phyloP scores from a whole-genome alignment of 2,329 filamentous ascomycete genomes.

The Stemphylium vesicarium region DNA sequence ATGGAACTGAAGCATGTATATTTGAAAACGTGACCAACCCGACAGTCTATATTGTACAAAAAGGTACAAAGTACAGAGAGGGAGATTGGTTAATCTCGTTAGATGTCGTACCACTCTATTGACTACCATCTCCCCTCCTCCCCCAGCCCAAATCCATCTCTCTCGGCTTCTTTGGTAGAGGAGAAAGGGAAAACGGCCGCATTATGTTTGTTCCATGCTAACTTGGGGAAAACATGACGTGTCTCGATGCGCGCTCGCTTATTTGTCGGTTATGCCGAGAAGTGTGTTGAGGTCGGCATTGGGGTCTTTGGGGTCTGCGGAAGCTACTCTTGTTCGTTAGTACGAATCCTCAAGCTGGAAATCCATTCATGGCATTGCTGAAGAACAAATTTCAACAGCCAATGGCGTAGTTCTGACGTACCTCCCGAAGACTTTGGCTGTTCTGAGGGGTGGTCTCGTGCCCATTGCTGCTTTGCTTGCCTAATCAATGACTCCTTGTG shows the following conservation, averaged over 20 bases:
- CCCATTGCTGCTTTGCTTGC: conserved; percentile 89
- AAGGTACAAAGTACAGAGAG: conserved; percentile 49
- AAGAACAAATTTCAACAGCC: too few relatives aligned
- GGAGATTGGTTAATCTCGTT: conserved; percentile 32
- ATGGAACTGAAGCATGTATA: conserved; percentile 34
- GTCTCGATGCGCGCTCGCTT: conserved; percentile 13
- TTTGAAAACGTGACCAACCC: conserved; percentile 44
- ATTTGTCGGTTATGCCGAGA: conserved; percentile 48
- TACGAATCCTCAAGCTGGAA: too few relatives aligned
- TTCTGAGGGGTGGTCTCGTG: conserved; percentile 68
- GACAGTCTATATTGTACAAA: conserved; percentile 50
- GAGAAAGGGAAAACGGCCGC: conserved; percentile 6
- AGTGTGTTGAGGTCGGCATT: conserved; percentile 89
- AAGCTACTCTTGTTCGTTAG: conserved; percentile 52
- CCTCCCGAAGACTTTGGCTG: conserved; percentile 40
- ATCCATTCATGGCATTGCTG: too few relatives aligned
- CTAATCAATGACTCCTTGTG: conserved; percentile 91
- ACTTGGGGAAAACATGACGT: conserved; percentile 25
- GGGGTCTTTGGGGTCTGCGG: conserved; percentile 76
- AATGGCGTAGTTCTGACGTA: conserved; percentile 22
- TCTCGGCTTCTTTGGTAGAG: conserved; percentile 19
- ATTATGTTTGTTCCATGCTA: conserved; percentile 32
- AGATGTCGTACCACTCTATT: conserved; percentile 26
- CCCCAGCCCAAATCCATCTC: conserved; percentile 14
- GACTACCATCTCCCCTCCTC: conserved; percentile 17